These are phyloP conservation scores for Bidens hawaiensis DNA, from an alignment of 140 eudicot species.

Conservation along the genomic window DNA sequence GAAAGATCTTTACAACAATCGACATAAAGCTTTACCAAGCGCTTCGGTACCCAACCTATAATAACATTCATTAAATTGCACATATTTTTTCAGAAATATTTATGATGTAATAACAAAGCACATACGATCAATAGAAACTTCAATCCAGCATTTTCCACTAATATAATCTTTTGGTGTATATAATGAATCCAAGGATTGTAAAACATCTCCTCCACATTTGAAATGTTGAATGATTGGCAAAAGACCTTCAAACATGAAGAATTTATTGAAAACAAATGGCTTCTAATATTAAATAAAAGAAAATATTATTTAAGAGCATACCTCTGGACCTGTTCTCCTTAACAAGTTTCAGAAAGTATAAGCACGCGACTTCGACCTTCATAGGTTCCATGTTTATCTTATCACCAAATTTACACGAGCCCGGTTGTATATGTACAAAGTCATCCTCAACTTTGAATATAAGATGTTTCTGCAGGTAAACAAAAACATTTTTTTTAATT, in stretches of 20 bases:
- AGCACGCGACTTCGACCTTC: constrained; percentile 78
- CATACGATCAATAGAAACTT: constrained; percentile 67
- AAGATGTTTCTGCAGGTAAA: constrained; percentile 56
- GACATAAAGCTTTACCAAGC: constrained; percentile 66
- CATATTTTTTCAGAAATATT: not conserved
- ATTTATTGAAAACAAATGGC: not conserved
- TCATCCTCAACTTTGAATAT: constrained; percentile 64
- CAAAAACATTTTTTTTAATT: no score
- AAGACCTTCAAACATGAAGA: constrained; percentile 43
- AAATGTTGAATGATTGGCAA: constrained; percentile 67
- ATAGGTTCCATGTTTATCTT: constrained; percentile 46
- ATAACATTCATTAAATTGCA: constrained; percentile 9
- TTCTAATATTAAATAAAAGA: not conserved
- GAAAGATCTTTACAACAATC: constrained; percentile 73
- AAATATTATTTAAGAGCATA: constrained; percentile 24
- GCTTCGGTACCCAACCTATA: constrained; percentile 76
- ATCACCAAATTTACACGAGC: constrained; percentile 34
- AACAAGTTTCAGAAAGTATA: constrained; percentile 57
- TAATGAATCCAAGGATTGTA: constrained; percentile 46
- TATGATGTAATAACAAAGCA: not conserved
- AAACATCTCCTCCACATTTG: constrained; percentile 43
- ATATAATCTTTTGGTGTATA: constrained; percentile 36
- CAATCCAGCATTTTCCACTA: constrained; percentile 54
- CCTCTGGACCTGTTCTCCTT: constrained; percentile 76
- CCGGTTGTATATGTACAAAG: constrained; percentile 46